Percentiles rank a stretch among this genome's conserved stretches.
These are phyloP conservation scores for Magnaporthiopsis incrustans DNA, from an alignment of 2,329 filamentous ascomycete species.

Conservation along the genomic window DNA sequence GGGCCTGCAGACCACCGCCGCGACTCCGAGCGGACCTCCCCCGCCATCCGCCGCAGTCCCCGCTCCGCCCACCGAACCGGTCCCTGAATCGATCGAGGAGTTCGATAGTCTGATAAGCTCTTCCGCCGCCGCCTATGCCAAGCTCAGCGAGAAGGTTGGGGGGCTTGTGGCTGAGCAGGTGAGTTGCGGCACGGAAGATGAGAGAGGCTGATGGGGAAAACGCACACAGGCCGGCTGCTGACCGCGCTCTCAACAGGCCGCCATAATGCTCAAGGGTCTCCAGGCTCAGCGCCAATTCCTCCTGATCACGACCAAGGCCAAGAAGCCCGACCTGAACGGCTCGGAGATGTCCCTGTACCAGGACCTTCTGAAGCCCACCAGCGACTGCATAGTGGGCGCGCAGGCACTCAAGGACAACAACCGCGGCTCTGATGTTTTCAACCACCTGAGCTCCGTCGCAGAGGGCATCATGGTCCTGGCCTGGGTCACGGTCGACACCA, in stretches of 20 bases:
- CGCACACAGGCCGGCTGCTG: not conserved
- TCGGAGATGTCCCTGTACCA: conserved; percentile 57
- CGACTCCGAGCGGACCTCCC: conserved; percentile 26
- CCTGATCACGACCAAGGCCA: conserved; percentile 79
- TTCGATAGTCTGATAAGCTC: conserved; percentile 73
- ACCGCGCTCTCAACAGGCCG: conserved; percentile 25
- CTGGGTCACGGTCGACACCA: conserved; percentile 80
- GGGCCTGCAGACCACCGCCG: conserved; percentile 31
- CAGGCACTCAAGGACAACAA: conserved; percentile 77
- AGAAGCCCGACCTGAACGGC: conserved; percentile 69
- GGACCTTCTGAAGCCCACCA: conserved; percentile 78
- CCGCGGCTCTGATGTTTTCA: conserved; percentile 64
- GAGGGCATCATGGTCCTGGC: conserved; percentile 85
- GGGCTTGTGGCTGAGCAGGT: conserved; percentile 75
- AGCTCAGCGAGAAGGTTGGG: conserved; percentile 70
- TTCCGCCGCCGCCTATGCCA: conserved; percentile 70
- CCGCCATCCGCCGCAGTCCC: conserved; percentile 30
- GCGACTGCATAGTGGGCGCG: conserved; percentile 71
- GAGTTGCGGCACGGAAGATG: conserved; percentile 10
- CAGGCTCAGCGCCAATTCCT: conserved; percentile 81
- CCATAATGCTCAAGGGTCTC: conserved; percentile 57
- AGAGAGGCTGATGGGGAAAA: not conserved
- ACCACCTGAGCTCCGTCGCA: conserved; percentile 77
- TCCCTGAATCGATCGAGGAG: conserved; percentile 75
- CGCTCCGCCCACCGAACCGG: conserved; percentile 38